These are phyloP conservation scores for Rhododendron ovatum DNA, from an alignment of 148 eudicot species.

Conservation along the genomic window DNA sequence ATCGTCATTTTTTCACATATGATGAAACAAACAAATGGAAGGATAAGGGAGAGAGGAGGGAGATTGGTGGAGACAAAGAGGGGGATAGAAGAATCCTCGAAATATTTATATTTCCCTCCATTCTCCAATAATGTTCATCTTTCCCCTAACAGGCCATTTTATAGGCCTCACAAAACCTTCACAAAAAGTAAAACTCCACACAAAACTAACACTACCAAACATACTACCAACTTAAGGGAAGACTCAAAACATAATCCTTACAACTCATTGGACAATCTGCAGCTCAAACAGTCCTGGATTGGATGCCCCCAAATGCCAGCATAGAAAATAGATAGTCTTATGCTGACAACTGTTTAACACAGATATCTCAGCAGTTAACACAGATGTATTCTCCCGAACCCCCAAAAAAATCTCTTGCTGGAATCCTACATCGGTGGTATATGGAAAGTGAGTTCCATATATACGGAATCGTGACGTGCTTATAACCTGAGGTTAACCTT, in stretches of 20 bases:
- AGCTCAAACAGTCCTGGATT: background rate
- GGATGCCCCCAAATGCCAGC: background rate
- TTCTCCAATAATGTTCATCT: background rate
- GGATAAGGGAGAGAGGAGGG: background rate
- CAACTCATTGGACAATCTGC: background rate
- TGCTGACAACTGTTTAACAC: background rate
- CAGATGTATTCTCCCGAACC: background rate
- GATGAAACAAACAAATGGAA: background rate
- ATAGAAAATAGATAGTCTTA: background rate
- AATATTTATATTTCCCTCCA: background rate
- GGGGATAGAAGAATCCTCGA: background rate
- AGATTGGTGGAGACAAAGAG: background rate
- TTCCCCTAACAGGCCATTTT: background rate
- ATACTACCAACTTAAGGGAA: background rate
- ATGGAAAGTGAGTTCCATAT: no score
- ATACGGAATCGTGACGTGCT: no score
- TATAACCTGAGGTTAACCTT: no score
- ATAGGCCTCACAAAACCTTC: background rate
- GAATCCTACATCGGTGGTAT: no score
- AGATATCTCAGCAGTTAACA: no score
- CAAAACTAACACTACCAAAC: background rate
- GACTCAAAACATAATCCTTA: background rate
- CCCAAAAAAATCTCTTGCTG: no score
- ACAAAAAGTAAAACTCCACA: background rate
- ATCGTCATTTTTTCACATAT: background rate